Base-by-base conservation (phyloP, 1,284 basidiomycete species). In the Microbotryum silenes-acaulis region DNA sequence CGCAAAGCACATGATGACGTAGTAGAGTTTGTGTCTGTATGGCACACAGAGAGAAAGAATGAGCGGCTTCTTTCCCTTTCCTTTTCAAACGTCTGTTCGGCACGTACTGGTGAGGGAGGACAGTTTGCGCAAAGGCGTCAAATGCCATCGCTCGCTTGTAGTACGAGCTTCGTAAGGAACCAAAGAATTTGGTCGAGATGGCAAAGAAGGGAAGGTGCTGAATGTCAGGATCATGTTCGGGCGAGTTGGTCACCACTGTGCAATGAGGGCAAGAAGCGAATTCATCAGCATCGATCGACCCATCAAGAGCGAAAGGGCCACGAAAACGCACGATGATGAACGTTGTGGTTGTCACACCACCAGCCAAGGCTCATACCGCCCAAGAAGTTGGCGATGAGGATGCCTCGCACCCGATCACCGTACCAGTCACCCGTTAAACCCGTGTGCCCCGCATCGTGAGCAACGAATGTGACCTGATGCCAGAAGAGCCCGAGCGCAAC, bases 281-380 rank as follows among this genome's bases (percentile, higher is more conserved):
- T 25, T 60, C 54, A 23, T 60, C 54, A 52, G 51, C 29, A n/a
- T 67, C 47, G 47, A 57, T 25, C 60, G 56, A 52, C 59, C 37
- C 14, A 18, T 50, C 45, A 42, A 53, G n/a, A 44, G 33, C 12
- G 33, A 33, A 58, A 21, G 53, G n/a, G 25, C 29, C 2, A 20
- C 7, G 0, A 45, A 25, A 6, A 71, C 77, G 56, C 54, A 78
- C 78, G 81, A 78, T 98, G 94, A 78, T 98, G 94, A 55, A 96
- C 85, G 72, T 98, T 97, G 76, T 98, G 94, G 74, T 96, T 97
- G 75, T 96, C 84, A 61, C 92, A 91, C 94, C 94, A 99, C 96
- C 94, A 99, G 47, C 91, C 88, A 45, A 96, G 82, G 74, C 91
- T 94, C 57, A 99, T 79, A 2, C 94, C 94, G 23, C 94, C 93